A percentile compares a stretch with the other conserved stretches of the same genome.
Evolutionary conservation across 495 filamentous ascomycete genomes (phyloP).

Genomic region (Aspergillus nanangensis): DNA sequence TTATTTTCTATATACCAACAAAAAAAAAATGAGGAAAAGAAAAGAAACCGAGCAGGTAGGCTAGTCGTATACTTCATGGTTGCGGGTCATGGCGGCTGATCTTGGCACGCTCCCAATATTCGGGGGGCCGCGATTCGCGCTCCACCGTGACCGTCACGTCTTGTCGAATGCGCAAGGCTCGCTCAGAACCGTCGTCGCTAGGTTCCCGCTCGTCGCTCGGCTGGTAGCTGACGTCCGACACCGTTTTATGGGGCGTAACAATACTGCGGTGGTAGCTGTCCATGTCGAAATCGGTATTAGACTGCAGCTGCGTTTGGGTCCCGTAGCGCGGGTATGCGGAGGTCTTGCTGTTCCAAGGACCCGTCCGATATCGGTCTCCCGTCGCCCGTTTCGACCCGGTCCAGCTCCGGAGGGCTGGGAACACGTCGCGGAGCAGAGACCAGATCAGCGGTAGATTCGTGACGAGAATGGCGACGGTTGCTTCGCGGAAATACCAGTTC

Average conservation of each 20-base stretch:
- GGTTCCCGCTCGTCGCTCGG: slow-evolving; percentile 26
- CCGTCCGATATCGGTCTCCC: slow-evolving; percentile 33
- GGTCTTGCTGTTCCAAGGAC: slow-evolving; percentile 32
- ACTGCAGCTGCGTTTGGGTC: slow-evolving; percentile 25
- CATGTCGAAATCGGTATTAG: slow-evolving; percentile 34
- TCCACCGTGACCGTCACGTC: slow-evolving; percentile 44
- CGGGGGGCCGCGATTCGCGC: slow-evolving; percentile 25
- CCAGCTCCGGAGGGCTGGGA: slow-evolving; percentile 48
- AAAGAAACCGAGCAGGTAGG: neutral
- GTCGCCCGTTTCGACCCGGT: slow-evolving; percentile 37
- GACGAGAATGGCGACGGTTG: slow-evolving; percentile 58
- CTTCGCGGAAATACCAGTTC: slow-evolving; percentile 71
- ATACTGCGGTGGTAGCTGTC: slow-evolving; percentile 27
- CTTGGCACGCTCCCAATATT: slow-evolving; percentile 7
- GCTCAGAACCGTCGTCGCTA: slow-evolving; percentile 39
- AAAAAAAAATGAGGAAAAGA: slow-evolving; percentile 2
- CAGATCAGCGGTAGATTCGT: slow-evolving; percentile 64
- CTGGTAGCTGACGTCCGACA: slow-evolving; percentile 28
- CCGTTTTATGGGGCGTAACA: slow-evolving; percentile 26
- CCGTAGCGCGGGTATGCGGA: slow-evolving; percentile 30
- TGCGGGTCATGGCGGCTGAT: neutral
- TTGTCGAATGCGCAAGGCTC: slow-evolving; percentile 40
- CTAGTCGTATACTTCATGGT: slow-evolving; percentile 13
- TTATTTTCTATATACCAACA: too few species aligned
- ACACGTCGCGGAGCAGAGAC: slow-evolving; percentile 56